Conservation (phyloP, 192 early-diverging fungal genomes). For the Podila epigama region DNA sequence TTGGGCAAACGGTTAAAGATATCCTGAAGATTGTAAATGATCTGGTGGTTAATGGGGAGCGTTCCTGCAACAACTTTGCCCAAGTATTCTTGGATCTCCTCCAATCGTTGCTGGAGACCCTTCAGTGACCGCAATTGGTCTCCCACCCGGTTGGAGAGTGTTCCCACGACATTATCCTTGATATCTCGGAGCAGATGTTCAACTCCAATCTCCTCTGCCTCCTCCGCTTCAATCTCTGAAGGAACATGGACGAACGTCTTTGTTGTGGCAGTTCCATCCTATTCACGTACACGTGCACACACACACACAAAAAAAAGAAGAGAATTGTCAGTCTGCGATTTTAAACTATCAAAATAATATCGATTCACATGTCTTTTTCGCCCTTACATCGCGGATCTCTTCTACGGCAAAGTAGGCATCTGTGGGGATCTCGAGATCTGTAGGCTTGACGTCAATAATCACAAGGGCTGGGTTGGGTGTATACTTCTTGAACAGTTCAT, state of each 20-base stretch:
- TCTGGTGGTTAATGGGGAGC: constrained; percentile 95
- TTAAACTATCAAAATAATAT: too few relatives aligned
- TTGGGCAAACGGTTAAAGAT: constrained; percentile 98
- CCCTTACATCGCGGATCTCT: constrained; percentile 93
- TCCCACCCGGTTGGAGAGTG: constrained; percentile 91
- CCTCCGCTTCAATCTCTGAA: constrained; percentile 96
- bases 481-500: constrained; percentile 96
- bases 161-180: constrained; percentile 96
- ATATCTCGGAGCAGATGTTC: constrained; percentile 98
- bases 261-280: constrained; percentile 97
- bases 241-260: constrained; percentile 97
- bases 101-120: constrained; percentile 84
- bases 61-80: constrained; percentile 85
- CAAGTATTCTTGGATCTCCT: constrained; percentile 89
- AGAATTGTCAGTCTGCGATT: constrained; percentile 11
- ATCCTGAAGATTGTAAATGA: constrained; percentile 98
- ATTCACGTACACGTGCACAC: neutral
- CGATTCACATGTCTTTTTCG: too few relatives aligned
- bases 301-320: neutral
- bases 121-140: constrained; percentile 93
- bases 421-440: constrained; percentile 92
- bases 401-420: constrained; percentile 98
- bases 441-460: constrained; percentile 96
- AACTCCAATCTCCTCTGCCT: constrained; percentile 99
- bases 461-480: constrained; percentile 96